phyloP scores from a whole-genome alignment of 495 filamentous ascomycete species.

The Venustampulla echinocandica region DNA sequence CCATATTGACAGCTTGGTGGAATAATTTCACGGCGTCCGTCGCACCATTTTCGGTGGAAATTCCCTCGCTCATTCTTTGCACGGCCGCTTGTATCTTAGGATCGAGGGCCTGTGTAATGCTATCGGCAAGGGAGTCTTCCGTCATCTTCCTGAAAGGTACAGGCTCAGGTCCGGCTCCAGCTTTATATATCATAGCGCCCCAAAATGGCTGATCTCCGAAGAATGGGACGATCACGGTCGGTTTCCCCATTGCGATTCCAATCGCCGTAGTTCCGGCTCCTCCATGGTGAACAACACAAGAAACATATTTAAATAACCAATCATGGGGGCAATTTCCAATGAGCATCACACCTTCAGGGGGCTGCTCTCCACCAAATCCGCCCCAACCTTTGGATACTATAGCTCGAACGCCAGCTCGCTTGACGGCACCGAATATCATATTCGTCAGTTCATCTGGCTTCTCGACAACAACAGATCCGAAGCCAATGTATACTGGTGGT shows the following conservation, averaged over 20 bases:
- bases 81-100: slow-evolving; percentile 49
- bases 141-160: slow-evolving; percentile 66
- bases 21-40: slow-evolving; percentile 13
- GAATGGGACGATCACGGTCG: slow-evolving; percentile 73
- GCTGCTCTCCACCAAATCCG: slow-evolving; percentile 54
- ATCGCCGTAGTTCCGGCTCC: slow-evolving; percentile 76
- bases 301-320: slow-evolving; percentile 70
- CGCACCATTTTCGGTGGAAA: slow-evolving; percentile 13
- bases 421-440: slow-evolving; percentile 59
- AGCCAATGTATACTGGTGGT: slow-evolving; percentile 71
- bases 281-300: slow-evolving; percentile 72
- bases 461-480: slow-evolving; percentile 74
- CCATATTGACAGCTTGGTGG: slow-evolving; percentile 13
- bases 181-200: slow-evolving; percentile 63
- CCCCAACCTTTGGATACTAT: slow-evolving; percentile 78
- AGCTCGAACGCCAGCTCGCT: slow-evolving; percentile 56
- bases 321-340: slow-evolving; percentile 64
- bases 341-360: slow-evolving; percentile 54
- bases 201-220: slow-evolving; percentile 84
- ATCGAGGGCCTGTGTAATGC: slow-evolving; percentile 57
- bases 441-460: slow-evolving; percentile 56
- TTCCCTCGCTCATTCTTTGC: slow-evolving; percentile 23
- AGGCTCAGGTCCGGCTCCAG: slow-evolving; percentile 64
- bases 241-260: slow-evolving; percentile 57
- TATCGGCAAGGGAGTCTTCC: slow-evolving; percentile 55